Base-by-base conservation (phyloP, 176 grass and related monocot genomes). In the Carex pumila region DNA sequence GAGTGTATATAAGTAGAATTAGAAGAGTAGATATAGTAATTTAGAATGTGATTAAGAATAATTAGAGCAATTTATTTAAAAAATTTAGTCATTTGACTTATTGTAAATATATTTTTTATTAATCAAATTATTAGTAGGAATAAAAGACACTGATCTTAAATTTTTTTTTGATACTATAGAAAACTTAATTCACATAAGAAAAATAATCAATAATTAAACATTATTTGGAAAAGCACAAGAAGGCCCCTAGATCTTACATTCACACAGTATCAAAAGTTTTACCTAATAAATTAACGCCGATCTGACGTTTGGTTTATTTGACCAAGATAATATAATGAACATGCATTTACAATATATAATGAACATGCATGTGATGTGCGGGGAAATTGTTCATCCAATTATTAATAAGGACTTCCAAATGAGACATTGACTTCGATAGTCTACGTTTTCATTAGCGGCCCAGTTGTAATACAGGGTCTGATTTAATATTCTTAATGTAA, bases 321-420 rank as follows among this genome's bases (percentile, higher is more conserved):
- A 77, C 73, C 25, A 77, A 17, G 50, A 17, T 1, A 2, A 63
- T 30, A 6, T 25, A 25, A 25, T 25, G 25, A 25, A 25, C 25
- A 25, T 25, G 25, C 25, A 25, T 25, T n/a, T n/a, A n/a, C 25
- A 25, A 25, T n/a, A 63, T 30, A 6, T n/a, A n/a, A 55, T 31
- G 72, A 56, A 76, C 72, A 32, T 76, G 72, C 72, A 76, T 76
- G 72, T 30, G 21, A 55, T 55, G 22, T 76, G 72, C 12, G 22
- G 49, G 12, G 72, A 76, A 76, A 76, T 76, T 76, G 12, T 76
- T 76, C 25, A 19, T 52, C 47, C n/a, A 75, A 75, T 75, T 75
- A 75, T 53, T 31, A 47, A 71, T 31, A 47, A 71, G 68, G 45
- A 75, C 21, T 53, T 12, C 1, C 1, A 30, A 29, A 45, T 25